phyloP scores from a whole-genome alignment of 805 yeast species.

The Teunomyces barrocoloradensis region DNA sequence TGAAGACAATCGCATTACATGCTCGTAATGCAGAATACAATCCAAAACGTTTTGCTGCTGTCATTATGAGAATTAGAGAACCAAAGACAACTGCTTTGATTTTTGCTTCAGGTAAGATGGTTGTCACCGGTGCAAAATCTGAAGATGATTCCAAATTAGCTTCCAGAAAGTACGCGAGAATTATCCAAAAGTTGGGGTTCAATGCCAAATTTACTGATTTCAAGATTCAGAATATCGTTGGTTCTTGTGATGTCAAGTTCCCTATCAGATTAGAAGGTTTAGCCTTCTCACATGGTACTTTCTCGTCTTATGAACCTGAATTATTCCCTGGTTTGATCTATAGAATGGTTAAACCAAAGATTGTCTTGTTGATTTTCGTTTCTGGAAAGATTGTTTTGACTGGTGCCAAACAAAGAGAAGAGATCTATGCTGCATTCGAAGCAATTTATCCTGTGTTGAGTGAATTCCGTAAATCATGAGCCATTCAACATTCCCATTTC shows the following conservation, averaged over 20 bases:
- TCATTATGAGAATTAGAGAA: slow-evolving; percentile 97
- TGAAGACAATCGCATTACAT: slow-evolving; percentile 95
- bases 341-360: slow-evolving; percentile 99
- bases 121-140: slow-evolving; percentile 98
- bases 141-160: slow-evolving; percentile 99
- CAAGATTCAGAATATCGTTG: slow-evolving; percentile 97
- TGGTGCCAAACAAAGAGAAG: slow-evolving; percentile 99
- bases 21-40: slow-evolving; percentile 99
- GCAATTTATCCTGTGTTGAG: slow-evolving; percentile 97
- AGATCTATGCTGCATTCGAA: slow-evolving; percentile 96
- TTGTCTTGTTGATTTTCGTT: slow-evolving; percentile 91
- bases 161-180: slow-evolving; percentile 95
- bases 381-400: slow-evolving; percentile 97
- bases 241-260: slow-evolving; percentile 97
- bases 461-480: slow-evolving; percentile 84
- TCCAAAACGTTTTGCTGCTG: slow-evolving; percentile 98
- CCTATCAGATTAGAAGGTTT: slow-evolving; percentile 96
- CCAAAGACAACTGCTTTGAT: slow-evolving; percentile 97
- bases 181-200: slow-evolving; percentile 95
- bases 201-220: slow-evolving; percentile 97
- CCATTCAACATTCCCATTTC: neutral
- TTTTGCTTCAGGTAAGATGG: slow-evolving; percentile 99
- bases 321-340: slow-evolving; percentile 96
- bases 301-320: slow-evolving; percentile 98
- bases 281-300: slow-evolving; percentile 97